Base-by-base conservation (phyloP, 306 rosid genomes). In the Glycine latifolia region DNA sequence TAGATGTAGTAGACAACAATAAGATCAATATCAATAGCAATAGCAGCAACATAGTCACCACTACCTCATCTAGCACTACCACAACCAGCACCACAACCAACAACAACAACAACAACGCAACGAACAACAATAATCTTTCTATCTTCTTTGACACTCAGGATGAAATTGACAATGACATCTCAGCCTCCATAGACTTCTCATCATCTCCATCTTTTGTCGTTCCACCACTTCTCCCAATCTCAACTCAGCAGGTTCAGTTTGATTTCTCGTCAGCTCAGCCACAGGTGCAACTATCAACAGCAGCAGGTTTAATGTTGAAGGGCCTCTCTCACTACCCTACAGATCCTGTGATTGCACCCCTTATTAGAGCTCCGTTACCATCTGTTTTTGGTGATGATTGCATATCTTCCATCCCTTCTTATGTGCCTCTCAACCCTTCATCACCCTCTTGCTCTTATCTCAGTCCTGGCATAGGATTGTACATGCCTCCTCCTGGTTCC, bases 111-210 rank as follows among this genome's bases (percentile, higher is more conserved):
- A 77, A 65, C 53, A 79, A 77, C 41, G 49, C 71, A 70, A 81
- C 82, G 84, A 86, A 84, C 70, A 61, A 68, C 44, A 84, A 85
- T 67, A 88, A 86, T 63, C 80, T 91, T 54, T 80, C 97, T 12
- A 79, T 84, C 35, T 80, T 91, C 84, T 95, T 95, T 81, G 94
- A 91, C 74, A 78, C 98, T 12, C 96, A 84, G 67, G 94, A 95
- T 68, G 99, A 95, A 7, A 80, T 91, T 17, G 97, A 95, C 80
- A 93, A 89, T 85, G 96, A 93, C 85, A 91, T 93, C 48, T 95
- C 99, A 13, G 98, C 96, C 76, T 95, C 97, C 70, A 89, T 93
- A 43, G 92, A 95, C 77, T 95, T 95, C 79, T 89, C 99, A 16
- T 82, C 94, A 10, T 87, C 97, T 17, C 86, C 85, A 67, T 80